Conservation (phyloP, 2,329 filamentous ascomycete genomes). For the Amauroascus verrucosus region DNA sequence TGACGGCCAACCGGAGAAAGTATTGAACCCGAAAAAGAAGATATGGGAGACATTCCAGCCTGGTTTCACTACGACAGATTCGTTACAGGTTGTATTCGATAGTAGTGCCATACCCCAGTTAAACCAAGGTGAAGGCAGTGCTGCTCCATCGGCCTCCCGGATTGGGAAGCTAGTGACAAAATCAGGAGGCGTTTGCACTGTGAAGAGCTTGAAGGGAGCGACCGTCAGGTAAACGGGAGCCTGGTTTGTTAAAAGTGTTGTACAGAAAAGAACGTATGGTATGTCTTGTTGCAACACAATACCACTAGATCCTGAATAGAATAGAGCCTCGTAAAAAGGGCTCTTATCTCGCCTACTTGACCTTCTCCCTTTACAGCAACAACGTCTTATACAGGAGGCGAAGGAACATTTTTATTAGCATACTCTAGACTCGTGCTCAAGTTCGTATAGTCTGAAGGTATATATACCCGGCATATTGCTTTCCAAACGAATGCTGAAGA, state of each 20-base stretch:
- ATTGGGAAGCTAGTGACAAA: constrained; percentile 61
- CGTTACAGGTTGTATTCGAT: constrained; percentile 77
- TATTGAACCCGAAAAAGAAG: constrained; percentile 99
- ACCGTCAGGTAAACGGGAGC: constrained; percentile 61
- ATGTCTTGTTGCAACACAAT: background rate
- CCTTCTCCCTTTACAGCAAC: background rate
- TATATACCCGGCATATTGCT: no score
- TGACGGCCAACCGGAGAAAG: constrained; percentile 78
- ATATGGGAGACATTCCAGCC: constrained; percentile 95
- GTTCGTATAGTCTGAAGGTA: no score
- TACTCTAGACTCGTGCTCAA: no score
- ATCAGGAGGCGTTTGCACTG: constrained; percentile 69
- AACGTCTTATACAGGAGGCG: no score
- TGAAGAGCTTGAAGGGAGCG: constrained; percentile 68
- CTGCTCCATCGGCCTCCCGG: constrained; percentile 45
- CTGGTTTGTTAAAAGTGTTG: background rate
- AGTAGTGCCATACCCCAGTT: constrained; percentile 65
- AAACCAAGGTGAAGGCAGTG: constrained; percentile 53
- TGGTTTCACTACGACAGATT: constrained; percentile 81
- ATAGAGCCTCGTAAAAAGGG: background rate
- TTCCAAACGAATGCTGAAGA: no score
- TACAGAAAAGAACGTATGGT: background rate
- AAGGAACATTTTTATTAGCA: no score
- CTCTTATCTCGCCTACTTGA: background rate
- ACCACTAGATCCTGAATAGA: background rate